Conservation (phyloP, 2,329 filamentous ascomycete species). For the Lecanicillium sp. region DNA sequence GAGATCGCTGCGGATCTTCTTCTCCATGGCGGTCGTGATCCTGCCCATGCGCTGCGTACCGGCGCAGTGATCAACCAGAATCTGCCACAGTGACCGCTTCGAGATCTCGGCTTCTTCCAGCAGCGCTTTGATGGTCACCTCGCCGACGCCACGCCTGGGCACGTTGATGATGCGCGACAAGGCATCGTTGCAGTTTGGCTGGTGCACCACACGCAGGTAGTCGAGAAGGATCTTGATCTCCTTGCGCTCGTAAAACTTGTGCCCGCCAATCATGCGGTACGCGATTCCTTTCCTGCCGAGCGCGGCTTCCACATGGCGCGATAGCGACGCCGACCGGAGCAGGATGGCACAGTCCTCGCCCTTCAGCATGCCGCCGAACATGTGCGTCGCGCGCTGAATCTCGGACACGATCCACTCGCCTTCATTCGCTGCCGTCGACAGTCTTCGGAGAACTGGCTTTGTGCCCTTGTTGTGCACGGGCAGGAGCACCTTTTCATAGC, state of each 20-base stretch:
- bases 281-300: constrained; percentile 75
- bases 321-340: constrained; percentile 76
- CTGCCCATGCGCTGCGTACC: constrained; percentile 42
- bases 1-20: constrained; percentile 46
- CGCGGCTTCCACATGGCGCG: constrained; percentile 77
- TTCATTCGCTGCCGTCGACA: constrained; percentile 65
- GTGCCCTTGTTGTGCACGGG: constrained; percentile 77
- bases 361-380: constrained; percentile 68
- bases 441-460: constrained; percentile 69
- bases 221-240: constrained; percentile 86
- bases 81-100: constrained; percentile 66
- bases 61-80: constrained; percentile 54
- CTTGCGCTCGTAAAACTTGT: constrained; percentile 83
- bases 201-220: constrained; percentile 78
- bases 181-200: constrained; percentile 83
- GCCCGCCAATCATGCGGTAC: constrained; percentile 87
- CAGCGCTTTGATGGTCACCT: constrained; percentile 66
- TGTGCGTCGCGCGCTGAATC: constrained; percentile 61
- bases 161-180: constrained; percentile 78
- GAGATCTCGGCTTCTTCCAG: constrained; percentile 69
- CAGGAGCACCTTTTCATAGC: constrained; percentile 73
- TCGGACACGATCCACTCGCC: constrained; percentile 86
- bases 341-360: constrained; percentile 79
- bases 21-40: constrained; percentile 45
- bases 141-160: constrained; percentile 75